These are phyloP conservation scores for Fagus crenata DNA, from an alignment of 306 rosid species.

Conservation along the genomic window DNA sequence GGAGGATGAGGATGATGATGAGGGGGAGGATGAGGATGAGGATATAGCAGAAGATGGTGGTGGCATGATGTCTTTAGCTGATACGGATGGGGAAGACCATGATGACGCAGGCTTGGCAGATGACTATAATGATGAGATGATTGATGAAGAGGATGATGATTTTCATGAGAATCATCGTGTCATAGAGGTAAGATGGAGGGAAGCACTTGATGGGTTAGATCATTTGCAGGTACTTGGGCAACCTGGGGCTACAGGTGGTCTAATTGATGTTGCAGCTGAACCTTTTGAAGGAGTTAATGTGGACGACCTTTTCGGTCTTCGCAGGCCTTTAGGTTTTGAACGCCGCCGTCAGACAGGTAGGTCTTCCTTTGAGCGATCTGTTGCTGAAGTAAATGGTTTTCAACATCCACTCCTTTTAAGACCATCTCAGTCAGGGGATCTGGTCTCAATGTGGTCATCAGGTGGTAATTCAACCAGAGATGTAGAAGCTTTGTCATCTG, in stretches of 20 bases:
- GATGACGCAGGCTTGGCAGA: slow-evolving; percentile 90
- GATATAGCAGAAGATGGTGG: slow-evolving; percentile 96
- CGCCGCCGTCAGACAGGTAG: slow-evolving; percentile 92
- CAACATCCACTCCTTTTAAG: slow-evolving; percentile 95
- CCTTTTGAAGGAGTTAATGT: slow-evolving; percentile 99
- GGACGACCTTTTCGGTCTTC: slow-evolving; percentile 89
- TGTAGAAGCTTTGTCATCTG: slow-evolving; percentile 69
- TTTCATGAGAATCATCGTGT: slow-evolving; percentile 92
- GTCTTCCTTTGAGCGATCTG: slow-evolving; percentile 87
- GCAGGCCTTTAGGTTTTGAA: slow-evolving; percentile 78
- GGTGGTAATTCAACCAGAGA: slow-evolving; percentile 67
- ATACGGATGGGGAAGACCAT: slow-evolving; percentile 94
- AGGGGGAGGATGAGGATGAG: slow-evolving; percentile 92
- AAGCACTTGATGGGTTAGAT: slow-evolving; percentile 94
- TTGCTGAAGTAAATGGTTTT: slow-evolving; percentile 79
- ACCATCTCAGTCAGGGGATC: slow-evolving; percentile 76
- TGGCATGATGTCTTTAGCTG: slow-evolving; percentile 85
- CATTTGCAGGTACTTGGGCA: slow-evolving; percentile 94
- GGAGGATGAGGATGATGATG: slow-evolving; percentile 96
- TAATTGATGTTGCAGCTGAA: slow-evolving; percentile 87
- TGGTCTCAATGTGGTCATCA: slow-evolving; percentile 80
- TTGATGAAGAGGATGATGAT: slow-evolving; percentile 95
- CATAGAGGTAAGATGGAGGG: slow-evolving; percentile 97
- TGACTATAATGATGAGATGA: slow-evolving; percentile 89
- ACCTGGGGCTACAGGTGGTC: slow-evolving; percentile 73